A percentile compares a stretch with the other conserved stretches of the same genome.
These are phyloP conservation scores for Aspergillus oerlinghausenensis DNA, from an alignment of 2,329 filamentous ascomycete genomes.

Conservation along the genomic window DNA sequence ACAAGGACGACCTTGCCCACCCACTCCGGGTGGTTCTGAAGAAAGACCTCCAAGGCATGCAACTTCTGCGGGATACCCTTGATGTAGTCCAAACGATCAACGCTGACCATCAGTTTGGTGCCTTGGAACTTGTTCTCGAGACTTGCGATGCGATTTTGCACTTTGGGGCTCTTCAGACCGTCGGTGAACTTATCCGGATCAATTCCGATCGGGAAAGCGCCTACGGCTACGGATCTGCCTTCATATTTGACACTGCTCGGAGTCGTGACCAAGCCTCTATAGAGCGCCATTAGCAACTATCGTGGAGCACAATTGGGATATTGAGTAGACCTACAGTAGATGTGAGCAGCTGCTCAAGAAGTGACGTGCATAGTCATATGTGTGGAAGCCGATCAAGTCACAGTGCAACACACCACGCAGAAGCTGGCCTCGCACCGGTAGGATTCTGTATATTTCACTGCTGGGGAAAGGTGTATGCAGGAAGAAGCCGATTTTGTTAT, in stretches of 20 bases:
- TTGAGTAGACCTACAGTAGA: conserved; percentile 58
- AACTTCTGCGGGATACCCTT: conserved; percentile 95
- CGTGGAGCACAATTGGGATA: conserved; percentile 5
- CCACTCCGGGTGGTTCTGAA: conserved; percentile 93
- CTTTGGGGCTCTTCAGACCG: conserved; percentile 72
- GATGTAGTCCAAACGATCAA: conserved; percentile 94
- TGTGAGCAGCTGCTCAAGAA: conserved; percentile 92
- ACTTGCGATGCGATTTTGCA: conserved; percentile 76
- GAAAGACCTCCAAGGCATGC: conserved; percentile 87
- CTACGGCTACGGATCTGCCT: conserved; percentile 77
- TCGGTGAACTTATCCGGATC: conserved; percentile 92
- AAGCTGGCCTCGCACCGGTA: conserved; percentile 86
- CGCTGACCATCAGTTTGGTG: conserved; percentile 89
- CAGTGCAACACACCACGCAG: conserved; percentile 84
- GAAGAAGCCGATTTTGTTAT: conserved; percentile 98
- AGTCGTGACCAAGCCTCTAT: conserved; percentile 56
- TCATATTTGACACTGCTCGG: conserved; percentile 88
- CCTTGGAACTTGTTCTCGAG: conserved; percentile 85
- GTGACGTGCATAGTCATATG: conserved; percentile 97
- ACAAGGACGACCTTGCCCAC: conserved; percentile 92
- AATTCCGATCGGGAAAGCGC: conserved; percentile 92
- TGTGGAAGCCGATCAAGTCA: conserved; percentile 96
- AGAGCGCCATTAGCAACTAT: conserved; percentile 1
- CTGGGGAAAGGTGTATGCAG: conserved; percentile 95
- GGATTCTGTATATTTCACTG: conserved; percentile 92